Base-by-base conservation (phyloP, 2,329 filamentous ascomycete genomes). In the Calonectria pteridis region DNA sequence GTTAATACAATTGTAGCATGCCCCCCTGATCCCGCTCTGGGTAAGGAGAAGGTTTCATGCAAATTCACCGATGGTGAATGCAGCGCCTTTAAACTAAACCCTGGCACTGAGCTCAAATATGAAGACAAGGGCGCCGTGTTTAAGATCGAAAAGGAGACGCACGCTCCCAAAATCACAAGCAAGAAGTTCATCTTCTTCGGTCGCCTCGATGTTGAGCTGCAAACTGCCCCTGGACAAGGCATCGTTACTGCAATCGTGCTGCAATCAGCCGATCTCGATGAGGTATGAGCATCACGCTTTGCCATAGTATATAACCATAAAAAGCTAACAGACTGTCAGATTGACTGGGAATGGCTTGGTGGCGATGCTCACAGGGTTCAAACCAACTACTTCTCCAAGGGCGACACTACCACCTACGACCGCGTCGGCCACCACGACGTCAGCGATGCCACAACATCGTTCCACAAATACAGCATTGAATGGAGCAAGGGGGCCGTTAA, bases 111-210 rank as follows among this genome's bases (percentile, higher is more conserved):
- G 26, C 76, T 91, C 64, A 81, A 76, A 29, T 90, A 90, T 82
- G 85, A 86, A 78, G 76, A 76, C 64, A 83, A 87, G 40, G 89
- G 89, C 73, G 89, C 89, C 72, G 83, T 86, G 75, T 91, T 91
- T 85, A 90, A 91, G 79, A 98, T 98, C 86, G 90, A 89, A 31
- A 87, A 91, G 62, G 89, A 91, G 74, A 87, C 83, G 11, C 89
- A 95, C 59, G 91, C 90, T 55, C 93, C 94, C 37, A 94, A 93
- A 29, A 95, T 97, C 84, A 89, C 88, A 79, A 91, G 90, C 71
- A 89, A 92, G 80, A 95, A 95, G 89, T 98, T 97, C 89, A 95
- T 98, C 84, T 98, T 98, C 94, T 98, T 98, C 84, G 96, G 96
- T 76, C 92, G 92, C 81, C 91, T 98, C 78, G 94, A 97, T 69